Percentiles rank a stretch among this genome's conserved stretches.
phyloP scores from a whole-genome alignment of 2,329 filamentous ascomycete genomes.

The Penicillium sp. region DNA sequence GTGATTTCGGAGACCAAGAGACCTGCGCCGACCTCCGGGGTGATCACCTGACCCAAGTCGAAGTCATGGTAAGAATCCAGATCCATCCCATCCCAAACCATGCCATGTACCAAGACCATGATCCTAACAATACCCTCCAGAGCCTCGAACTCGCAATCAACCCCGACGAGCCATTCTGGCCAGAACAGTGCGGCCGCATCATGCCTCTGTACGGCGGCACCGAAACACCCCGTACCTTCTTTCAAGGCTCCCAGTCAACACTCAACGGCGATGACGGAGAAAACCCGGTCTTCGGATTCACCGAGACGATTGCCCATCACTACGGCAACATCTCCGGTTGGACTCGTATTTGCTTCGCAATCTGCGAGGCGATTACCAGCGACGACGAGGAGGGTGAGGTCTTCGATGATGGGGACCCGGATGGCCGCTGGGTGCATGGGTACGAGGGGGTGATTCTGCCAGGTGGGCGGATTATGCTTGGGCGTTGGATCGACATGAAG shows the following conservation, averaged over 20 bases:
- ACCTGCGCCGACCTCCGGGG: slow-evolving; percentile 38
- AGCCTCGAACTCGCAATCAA: slow-evolving; percentile 25
- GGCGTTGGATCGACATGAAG: slow-evolving; percentile 47
- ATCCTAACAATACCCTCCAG: slow-evolving; percentile 19
- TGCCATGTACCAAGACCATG: not conserved
- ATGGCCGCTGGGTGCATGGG: slow-evolving; percentile 39
- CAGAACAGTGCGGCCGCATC: slow-evolving; percentile 25
- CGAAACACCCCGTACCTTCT: slow-evolving; percentile 20
- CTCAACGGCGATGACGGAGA: slow-evolving; percentile 10
- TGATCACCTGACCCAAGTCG: slow-evolving; percentile 24
- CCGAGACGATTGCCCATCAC: slow-evolving; percentile 30
- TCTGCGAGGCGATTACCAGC: slow-evolving; percentile 27
- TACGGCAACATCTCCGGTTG: slow-evolving; percentile 39
- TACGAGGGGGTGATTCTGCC: slow-evolving; percentile 54
- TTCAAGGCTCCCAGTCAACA: slow-evolving; percentile 29
- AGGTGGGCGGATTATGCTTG: slow-evolving; percentile 51
- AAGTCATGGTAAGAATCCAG: slow-evolving; percentile 27
- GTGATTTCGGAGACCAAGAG: slow-evolving; percentile 34
- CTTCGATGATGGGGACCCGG: slow-evolving; percentile 16
- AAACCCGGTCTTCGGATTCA: slow-evolving; percentile 37
- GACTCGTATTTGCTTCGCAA: slow-evolving; percentile 41
- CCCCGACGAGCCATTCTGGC: slow-evolving; percentile 30
- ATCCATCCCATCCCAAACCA: not conserved
- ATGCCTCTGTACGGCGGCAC: slow-evolving; percentile 18
- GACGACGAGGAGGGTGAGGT: not conserved